A percentile compares a stretch with the other conserved stretches of the same genome.
phyloP scores from a whole-genome alignment of 371 early-diverging fungal genomes.

The Mortierella polycephala region DNA sequence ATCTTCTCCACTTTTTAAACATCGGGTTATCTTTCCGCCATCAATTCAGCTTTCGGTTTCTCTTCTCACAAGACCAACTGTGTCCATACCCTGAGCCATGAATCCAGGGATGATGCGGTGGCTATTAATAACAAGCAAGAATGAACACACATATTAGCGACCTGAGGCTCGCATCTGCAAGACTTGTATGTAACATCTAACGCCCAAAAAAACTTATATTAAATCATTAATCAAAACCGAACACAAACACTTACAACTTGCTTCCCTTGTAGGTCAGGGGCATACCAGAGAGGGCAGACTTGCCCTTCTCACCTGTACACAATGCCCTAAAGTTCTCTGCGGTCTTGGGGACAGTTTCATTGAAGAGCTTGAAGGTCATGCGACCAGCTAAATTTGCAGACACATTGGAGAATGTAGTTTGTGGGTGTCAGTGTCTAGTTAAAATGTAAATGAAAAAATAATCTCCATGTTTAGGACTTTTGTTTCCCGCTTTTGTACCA shows the following conservation, averaged over 20 bases:
- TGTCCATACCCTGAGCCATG: conserved; percentile 95
- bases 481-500: conserved; percentile 18
- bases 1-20: background rate
- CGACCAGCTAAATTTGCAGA: conserved; percentile 58
- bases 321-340: conserved; percentile 97
- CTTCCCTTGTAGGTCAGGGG: conserved; percentile 84
- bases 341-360: conserved; percentile 88
- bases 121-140: conserved; percentile 47
- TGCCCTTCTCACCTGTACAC: conserved; percentile 82
- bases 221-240: background rate
- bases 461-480: background rate
- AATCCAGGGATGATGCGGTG: conserved; percentile 96
- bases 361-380: conserved; percentile 80
- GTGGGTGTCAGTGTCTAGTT: background rate
- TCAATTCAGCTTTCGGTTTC: too few relatives aligned
- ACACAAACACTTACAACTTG: conserved; percentile 72
- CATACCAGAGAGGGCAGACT: conserved; percentile 69
- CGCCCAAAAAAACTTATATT: background rate
- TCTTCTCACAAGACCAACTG: too few relatives aligned
- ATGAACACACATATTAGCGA: background rate
- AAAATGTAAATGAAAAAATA: background rate
- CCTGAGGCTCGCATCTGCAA: too few relatives aligned
- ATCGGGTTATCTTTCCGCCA: too few relatives aligned
- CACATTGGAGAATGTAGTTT: background rate
- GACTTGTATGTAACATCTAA: background rate